Conservation (phyloP, 352 stramenopile genomes). For the Pythium volutum region DNA sequence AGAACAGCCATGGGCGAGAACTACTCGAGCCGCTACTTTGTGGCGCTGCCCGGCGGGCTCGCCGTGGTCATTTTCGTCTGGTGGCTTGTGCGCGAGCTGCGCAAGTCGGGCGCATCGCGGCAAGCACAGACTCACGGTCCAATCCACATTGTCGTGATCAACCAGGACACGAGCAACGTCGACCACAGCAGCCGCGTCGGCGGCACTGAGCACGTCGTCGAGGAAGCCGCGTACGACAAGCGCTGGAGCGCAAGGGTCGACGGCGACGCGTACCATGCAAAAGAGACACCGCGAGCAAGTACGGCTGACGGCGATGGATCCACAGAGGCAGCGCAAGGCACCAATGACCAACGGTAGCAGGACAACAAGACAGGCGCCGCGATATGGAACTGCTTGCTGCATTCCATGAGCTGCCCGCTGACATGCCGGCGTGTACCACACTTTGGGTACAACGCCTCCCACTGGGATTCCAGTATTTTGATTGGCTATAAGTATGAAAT, state of each 20-base stretch:
- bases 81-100: slow-evolving; percentile 9
- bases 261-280: not conserved
- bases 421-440: not conserved
- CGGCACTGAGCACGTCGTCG: not conserved
- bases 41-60: slow-evolving; percentile 18
- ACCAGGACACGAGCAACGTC: slow-evolving; percentile 10
- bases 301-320: not conserved
- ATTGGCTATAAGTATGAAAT: not conserved
- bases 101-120: not conserved
- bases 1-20: not conserved
- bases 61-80: slow-evolving; percentile 20
- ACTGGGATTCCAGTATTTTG: not conserved
- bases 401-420: not conserved
- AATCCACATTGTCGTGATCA: slow-evolving; percentile 15
- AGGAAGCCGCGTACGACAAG: not conserved
- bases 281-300: not conserved
- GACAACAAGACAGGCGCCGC: not conserved
- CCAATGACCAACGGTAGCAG: not conserved
- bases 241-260: not conserved
- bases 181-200: too few species aligned
- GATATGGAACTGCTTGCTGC: not conserved
- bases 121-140: not conserved
- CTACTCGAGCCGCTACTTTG: slow-evolving; percentile 3
- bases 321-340: not conserved
- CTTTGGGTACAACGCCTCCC: not conserved